Evolutionary conservation across 805 yeast genomes (phyloP).

Genomic region (Lachancea thermotolerans): DNA sequence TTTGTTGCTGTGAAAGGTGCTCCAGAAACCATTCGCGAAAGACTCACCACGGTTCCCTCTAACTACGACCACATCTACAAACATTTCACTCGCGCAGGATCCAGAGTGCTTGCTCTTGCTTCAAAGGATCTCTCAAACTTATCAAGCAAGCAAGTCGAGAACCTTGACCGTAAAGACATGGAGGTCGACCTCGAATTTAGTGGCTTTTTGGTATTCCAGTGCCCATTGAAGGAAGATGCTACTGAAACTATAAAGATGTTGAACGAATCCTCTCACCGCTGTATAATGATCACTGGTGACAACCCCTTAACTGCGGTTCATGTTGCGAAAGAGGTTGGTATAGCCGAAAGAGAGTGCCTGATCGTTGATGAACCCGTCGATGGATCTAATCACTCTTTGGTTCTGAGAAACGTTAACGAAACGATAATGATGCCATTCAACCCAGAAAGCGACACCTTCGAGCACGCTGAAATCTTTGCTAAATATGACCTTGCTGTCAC

Average conservation of each 20-base stretch:
- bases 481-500: slow-evolving; percentile 84
- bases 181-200: slow-evolving; percentile 74
- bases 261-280: slow-evolving; percentile 91
- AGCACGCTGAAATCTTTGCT: slow-evolving; percentile 43
- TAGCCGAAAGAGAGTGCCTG: slow-evolving; percentile 75
- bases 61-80: slow-evolving; percentile 81
- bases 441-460: slow-evolving; percentile 38
- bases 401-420: slow-evolving; percentile 84
- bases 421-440: slow-evolving; percentile 61
- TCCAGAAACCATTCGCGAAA: slow-evolving; percentile 84
- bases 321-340: slow-evolving; percentile 89
- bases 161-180: slow-evolving; percentile 64
- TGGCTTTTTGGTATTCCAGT: slow-evolving; percentile 93
- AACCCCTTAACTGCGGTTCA: slow-evolving; percentile 97
- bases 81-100: slow-evolving; percentile 89
- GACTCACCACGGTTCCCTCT: slow-evolving; percentile 65
- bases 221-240: slow-evolving; percentile 94
- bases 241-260: slow-evolving; percentile 84
- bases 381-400: slow-evolving; percentile 44
- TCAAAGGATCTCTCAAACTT: slow-evolving; percentile 62
- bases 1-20: slow-evolving; percentile 95
- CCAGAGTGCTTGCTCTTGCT: slow-evolving; percentile 94
- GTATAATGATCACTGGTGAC: slow-evolving; percentile 98
- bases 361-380: slow-evolving; percentile 79
- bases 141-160: slow-evolving; percentile 44